Base-by-base conservation (phyloP, 1,139 yeast genomes). In the Yamadazyma jaroonii region DNA sequence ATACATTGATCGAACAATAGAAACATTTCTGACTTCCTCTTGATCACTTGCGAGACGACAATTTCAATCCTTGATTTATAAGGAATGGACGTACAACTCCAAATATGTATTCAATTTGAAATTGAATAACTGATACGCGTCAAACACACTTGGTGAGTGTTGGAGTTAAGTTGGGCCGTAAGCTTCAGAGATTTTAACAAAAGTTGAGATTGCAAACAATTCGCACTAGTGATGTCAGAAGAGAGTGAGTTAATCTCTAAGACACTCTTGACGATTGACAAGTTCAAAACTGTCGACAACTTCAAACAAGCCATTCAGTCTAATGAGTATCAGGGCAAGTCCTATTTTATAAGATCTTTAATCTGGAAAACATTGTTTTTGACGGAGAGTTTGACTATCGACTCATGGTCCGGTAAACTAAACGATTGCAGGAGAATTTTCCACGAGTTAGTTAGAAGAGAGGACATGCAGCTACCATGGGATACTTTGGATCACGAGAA, bases 381-480 rank as follows among this genome's bases (percentile, higher is more conserved):
- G 25, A 65, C 74, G 8, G 69, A 67, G 32, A 59, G 61, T 29
- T 55, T 70, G 30, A 62, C 65, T 40, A 63, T 68, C 33, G 61
- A 60, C 25, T 41, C 48, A 4, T 70, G 76, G 77, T 56, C 53
- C 4, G 39, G 50, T 15, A 52, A 57, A 34, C 50, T 70, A 14
- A 47, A 47, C 25, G 58, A 57, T 27, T 52, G 67, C 13, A 49
- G 77, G 30, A 58, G 64, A 15, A 62, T 69, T 2, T 71, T 61
- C 43, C 70, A 64, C 39, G 65, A 68, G 41, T 52, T 71, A 9
- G 48, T 52, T 17, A 56, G 51, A 36, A 49, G 61, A 8, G 45
- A 54, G 6, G 72, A 68, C 35, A 57, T 67, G 65, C 46, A 44
- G 1, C 53, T 67, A 2, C 77, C 77, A 6, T 71, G 76, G 76